These are phyloP conservation scores for Dendrocalamus latiflorus DNA, from an alignment of 202 grass and related monocot species.

Conservation along the genomic window DNA sequence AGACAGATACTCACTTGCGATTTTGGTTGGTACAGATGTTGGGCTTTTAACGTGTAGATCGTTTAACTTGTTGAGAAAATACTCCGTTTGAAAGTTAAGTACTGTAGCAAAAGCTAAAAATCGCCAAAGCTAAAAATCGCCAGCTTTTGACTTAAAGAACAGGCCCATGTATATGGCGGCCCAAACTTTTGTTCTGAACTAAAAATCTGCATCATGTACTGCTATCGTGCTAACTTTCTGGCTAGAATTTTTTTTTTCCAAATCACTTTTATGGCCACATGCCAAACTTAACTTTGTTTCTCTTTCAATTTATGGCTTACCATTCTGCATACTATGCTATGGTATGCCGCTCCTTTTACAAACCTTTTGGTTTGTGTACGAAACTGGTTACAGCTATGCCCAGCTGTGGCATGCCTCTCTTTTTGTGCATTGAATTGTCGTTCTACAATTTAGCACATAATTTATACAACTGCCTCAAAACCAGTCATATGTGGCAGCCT, in stretches of 20 bases:
- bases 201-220: background rate
- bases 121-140: too few species aligned
- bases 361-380: background rate
- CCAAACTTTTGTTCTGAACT: background rate
- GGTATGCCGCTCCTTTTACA: too few species aligned
- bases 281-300: slow-evolving; percentile 11
- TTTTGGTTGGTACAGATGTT: too few species aligned
- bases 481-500: background rate
- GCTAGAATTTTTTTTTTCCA: background rate
- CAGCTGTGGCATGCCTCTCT: background rate
- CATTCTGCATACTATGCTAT: background rate
- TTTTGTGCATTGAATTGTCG: background rate
- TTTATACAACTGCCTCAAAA: background rate
- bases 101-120: too few species aligned
- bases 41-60: too few species aligned
- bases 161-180: background rate
- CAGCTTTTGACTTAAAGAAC: too few species aligned
- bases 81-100: too few species aligned
- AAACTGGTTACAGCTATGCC: background rate
- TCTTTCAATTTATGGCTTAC: slow-evolving; percentile 3
- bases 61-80: too few species aligned
- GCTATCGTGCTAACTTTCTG: background rate
- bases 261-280: background rate
- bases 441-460: background rate
- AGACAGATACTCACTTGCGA: too few species aligned